Evolutionary conservation across 2,329 filamentous ascomycete genomes (phyloP).

Genomic region (Erysiphe neolycopersici): DNA sequence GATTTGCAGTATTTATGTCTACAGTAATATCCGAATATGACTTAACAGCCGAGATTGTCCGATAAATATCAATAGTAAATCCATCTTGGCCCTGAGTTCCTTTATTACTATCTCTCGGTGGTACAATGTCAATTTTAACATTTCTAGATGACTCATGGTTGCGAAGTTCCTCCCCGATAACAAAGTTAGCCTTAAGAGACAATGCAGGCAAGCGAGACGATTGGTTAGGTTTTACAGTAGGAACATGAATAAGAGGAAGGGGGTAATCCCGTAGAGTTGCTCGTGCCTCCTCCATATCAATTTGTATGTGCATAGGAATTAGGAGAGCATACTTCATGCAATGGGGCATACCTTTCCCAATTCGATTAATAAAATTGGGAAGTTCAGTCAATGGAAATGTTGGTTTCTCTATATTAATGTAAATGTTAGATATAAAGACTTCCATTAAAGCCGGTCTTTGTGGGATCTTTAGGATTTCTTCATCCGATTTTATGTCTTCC

Average conservation of each 20-base stretch:
- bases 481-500: slow-evolving; percentile 56
- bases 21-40: slow-evolving; percentile 82
- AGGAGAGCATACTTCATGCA: slow-evolving; percentile 79
- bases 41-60: slow-evolving; percentile 85
- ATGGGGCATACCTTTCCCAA: slow-evolving; percentile 90
- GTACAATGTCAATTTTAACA: slow-evolving; percentile 63
- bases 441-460: slow-evolving; percentile 64
- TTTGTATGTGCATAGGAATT: slow-evolving; percentile 65
- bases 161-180: slow-evolving; percentile 81
- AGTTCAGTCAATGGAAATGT: slow-evolving; percentile 65
- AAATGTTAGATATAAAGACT: slow-evolving; percentile 56
- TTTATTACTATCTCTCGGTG: slow-evolving; percentile 31
- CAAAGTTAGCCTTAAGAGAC: slow-evolving; percentile 70
- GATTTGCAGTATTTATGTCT: slow-evolving; percentile 76
- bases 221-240: slow-evolving; percentile 53
- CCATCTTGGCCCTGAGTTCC: slow-evolving; percentile 28
- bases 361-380: slow-evolving; percentile 57
- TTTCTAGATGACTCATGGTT: slow-evolving; percentile 54
- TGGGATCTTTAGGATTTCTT: slow-evolving; percentile 65
- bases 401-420: slow-evolving; percentile 70
- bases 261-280: slow-evolving; percentile 84
- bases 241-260: slow-evolving; percentile 71
- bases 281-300: slow-evolving; percentile 74
- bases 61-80: slow-evolving; percentile 63
- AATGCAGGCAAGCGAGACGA: slow-evolving; percentile 57